phyloP scores from a whole-genome alignment of 2,329 filamentous ascomycete species.

The Pseudogymnoascus sp. region DNA sequence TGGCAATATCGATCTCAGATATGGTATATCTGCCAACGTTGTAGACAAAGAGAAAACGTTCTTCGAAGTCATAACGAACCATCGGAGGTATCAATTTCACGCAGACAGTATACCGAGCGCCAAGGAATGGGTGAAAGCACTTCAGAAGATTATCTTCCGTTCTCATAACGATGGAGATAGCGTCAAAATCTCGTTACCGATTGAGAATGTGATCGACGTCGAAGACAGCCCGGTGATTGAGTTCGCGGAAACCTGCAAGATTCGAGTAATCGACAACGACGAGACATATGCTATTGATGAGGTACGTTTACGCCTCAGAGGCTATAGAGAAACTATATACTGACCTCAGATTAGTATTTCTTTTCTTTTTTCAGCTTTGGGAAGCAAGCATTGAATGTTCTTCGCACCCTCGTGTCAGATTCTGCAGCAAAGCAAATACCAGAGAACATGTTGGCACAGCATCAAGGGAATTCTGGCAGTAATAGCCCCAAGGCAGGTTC shows the following conservation, averaged over 20 bases:
- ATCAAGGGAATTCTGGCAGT: slow-evolving; percentile 15
- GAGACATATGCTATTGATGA: slow-evolving; percentile 95
- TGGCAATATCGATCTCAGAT: slow-evolving; percentile 84
- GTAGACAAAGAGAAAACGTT: slow-evolving; percentile 63
- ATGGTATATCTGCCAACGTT: slow-evolving; percentile 78
- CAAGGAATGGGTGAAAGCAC: slow-evolving; percentile 89
- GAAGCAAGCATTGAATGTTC: slow-evolving; percentile 69
- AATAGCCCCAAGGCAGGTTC: slow-evolving; percentile 17
- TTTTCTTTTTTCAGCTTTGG: slow-evolving; percentile 91
- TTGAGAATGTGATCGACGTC: slow-evolving; percentile 82
- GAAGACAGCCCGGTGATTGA: slow-evolving; percentile 87
- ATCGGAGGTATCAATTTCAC: slow-evolving; percentile 76
- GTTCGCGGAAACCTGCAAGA: slow-evolving; percentile 87
- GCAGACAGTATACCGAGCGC: slow-evolving; percentile 83
- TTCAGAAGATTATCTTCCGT: slow-evolving; percentile 91
- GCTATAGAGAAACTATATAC: slow-evolving; percentile 10
- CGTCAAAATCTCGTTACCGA: slow-evolving; percentile 87
- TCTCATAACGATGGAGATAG: slow-evolving; percentile 95
- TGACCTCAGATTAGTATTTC: slow-evolving; percentile 61
- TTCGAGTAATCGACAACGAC: slow-evolving; percentile 85
- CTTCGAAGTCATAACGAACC: slow-evolving; percentile 74
- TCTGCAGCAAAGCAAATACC: slow-evolving; percentile 28
- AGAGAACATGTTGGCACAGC: slow-evolving; percentile 23
- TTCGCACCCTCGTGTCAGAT: slow-evolving; percentile 40
- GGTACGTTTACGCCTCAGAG: slow-evolving; percentile 38